Conservation (phyloP, 2,329 filamentous ascomycete species). For the Curvularia hawaiiensis region DNA sequence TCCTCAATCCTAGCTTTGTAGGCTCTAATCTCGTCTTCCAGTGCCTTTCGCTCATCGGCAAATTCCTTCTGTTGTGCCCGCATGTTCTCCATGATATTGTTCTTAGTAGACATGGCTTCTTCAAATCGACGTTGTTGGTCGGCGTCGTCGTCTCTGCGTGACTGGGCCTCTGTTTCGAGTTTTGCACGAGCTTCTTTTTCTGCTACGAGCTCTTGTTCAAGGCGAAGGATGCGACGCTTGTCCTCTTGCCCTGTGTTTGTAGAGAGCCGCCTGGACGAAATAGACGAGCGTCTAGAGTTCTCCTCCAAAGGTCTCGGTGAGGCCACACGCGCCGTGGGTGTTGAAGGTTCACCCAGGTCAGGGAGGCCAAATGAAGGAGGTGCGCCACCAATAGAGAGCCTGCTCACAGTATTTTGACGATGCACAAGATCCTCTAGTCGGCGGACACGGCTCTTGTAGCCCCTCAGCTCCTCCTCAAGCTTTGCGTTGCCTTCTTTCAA, state of each 20-base stretch:
- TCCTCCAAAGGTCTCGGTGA: constrained; percentile 49
- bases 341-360: constrained; percentile 44
- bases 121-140: constrained; percentile 73
- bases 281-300: constrained; percentile 63
- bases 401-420: constrained; percentile 68
- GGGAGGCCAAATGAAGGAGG: constrained; percentile 43
- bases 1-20: constrained; percentile 83
- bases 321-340: constrained; percentile 42
- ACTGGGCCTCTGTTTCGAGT: constrained; percentile 72
- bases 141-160: constrained; percentile 59
- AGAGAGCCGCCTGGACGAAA: constrained; percentile 66
- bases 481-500: constrained; percentile 61
- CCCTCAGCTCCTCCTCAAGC: constrained; percentile 68
- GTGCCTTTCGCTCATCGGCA: constrained; percentile 77
- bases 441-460: constrained; percentile 89
- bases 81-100: constrained; percentile 92
- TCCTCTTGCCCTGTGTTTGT: constrained; percentile 65
- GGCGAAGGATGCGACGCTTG: constrained; percentile 65
- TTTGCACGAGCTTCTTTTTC: constrained; percentile 71
- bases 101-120: constrained; percentile 89
- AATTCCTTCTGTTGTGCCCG: constrained; percentile 91
- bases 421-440: constrained; percentile 92
- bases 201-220: constrained; percentile 78
- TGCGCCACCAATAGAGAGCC: constrained; percentile 58
- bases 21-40: constrained; percentile 79